These are phyloP conservation scores for Phallus indusiatus DNA, from an alignment of 768 basidiomycete species.

Conservation along the genomic window DNA sequence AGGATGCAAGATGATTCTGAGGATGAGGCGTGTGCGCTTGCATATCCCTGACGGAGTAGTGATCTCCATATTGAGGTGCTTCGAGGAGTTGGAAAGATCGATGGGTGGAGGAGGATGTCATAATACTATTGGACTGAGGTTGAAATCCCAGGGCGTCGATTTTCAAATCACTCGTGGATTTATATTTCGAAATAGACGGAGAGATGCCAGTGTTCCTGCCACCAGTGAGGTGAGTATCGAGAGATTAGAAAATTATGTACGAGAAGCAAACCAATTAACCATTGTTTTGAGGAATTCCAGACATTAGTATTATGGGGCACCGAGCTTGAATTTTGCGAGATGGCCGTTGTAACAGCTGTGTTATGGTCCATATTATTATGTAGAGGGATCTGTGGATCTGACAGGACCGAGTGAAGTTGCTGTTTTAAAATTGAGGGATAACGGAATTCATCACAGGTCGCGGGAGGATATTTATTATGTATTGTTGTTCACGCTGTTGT, in stretches of 20 bases:
- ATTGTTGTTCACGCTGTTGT: background rate
- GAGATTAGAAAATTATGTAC: background rate
- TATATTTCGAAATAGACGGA: background rate
- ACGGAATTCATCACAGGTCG: no score
- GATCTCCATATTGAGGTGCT: no score
- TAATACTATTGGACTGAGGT: background rate
- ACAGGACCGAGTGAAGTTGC: no score
- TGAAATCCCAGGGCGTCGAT: background rate
- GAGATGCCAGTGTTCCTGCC: background rate
- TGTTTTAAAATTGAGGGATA: no score
- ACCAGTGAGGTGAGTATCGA: background rate
- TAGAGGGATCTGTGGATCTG: no score
- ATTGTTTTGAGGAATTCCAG: background rate
- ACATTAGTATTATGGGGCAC: background rate
- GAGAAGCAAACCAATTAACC: background rate
- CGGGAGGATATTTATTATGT: background rate
- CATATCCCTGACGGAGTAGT: background rate
- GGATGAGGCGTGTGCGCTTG: background rate
- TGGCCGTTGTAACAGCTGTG: background rate
- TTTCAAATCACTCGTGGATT: no score
- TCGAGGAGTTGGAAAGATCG: background rate
- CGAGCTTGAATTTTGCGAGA: background rate
- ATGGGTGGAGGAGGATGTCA: constrained; percentile 20
- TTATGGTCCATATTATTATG: background rate
- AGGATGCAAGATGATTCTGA: constrained; percentile 7